Evolutionary conservation across 2,329 filamentous ascomycete genomes (phyloP), one percentile per base, ranked within the genome.

Genomic region (Pyricularia sp.): DNA sequence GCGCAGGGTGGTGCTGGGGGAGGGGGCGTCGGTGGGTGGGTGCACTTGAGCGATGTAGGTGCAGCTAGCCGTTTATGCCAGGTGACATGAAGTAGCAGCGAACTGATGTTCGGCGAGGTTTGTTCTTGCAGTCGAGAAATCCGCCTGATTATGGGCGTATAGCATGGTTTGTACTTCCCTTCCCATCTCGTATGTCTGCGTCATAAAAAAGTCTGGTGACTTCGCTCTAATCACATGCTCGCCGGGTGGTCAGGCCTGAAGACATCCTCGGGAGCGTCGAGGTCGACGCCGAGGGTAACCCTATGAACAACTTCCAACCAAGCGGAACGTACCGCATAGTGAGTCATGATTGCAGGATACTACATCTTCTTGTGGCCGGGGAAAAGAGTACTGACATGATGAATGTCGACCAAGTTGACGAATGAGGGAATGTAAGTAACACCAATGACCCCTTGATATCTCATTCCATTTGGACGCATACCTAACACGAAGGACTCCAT

Each of bases 191-290:
- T 24, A 16, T 26, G 35, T 64, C 16, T 26, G 26, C 33, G 13
- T 44, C 22, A 55, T 3, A 28, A 8, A 57, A 24, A 57, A n/a
- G 22, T 19, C 3, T 12, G 40, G 24, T 13, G 9, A 13, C 31
- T 40, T n/a, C 55, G 19, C 26, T 22, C 57, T 55, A 19, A 62
- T 26, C 24, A 22, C 13, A 12, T 19, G 53, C 22, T 28, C 9
- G 53, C 53, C n/a, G 10, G 22, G 40, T 19, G 13, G 9, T 0
- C 49, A 74, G 73, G 79, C 86, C 86, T 1, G 86, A 89, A 70
- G 86, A 89, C 70, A 89, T 89, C 49, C 76, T 89, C 64, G 87
- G 86, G 49, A 88, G 86, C 68, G 79, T 89, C 55, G 83, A 88
- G 71, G 86, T 89, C 5, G 79, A 88, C 70, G 78, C 77, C 1